These are phyloP conservation scores for Exophiala oligosperma DNA, from an alignment of 2,329 filamentous ascomycete genomes.

Conservation along the genomic window DNA sequence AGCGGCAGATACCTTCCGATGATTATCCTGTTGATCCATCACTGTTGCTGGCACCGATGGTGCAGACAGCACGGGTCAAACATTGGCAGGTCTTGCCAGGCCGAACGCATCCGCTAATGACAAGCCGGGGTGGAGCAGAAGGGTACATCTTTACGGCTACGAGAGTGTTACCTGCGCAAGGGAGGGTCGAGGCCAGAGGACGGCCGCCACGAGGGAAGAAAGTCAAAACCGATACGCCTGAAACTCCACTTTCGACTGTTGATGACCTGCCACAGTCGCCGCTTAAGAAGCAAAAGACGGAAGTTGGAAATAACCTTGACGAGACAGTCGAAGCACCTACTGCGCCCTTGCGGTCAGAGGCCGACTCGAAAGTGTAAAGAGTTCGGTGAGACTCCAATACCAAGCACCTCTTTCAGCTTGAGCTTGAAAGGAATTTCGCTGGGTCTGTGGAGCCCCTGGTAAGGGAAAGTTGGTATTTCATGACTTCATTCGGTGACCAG, in stretches of 20 bases:
- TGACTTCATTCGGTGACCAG: background rate
- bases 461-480: background rate
- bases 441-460: too few species aligned
- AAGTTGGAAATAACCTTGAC: background rate
- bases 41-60: constrained; percentile 71
- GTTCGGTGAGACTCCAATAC: background rate
- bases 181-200: constrained; percentile 78
- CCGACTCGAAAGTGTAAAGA: constrained; percentile 4
- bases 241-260: constrained; percentile 17
- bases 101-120: constrained; percentile 93
- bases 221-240: constrained; percentile 23
- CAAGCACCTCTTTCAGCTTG: background rate
- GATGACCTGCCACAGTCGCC: constrained; percentile 18
- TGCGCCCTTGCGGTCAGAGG: constrained; percentile 3
- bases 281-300: constrained; percentile 22
- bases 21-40: constrained; percentile 90
- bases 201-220: constrained; percentile 60
- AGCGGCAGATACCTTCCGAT: constrained; percentile 42
- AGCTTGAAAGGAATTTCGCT: background rate
- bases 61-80: constrained; percentile 78
- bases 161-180: constrained; percentile 72
- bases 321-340: background rate
- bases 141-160: constrained; percentile 87
- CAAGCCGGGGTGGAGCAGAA: constrained; percentile 78
- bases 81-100: constrained; percentile 91